A percentile compares a stretch with the other conserved stretches of the same genome.
phyloP scores from a whole-genome alignment of 345 rosid species.

The Cardiospermum halicacabum region DNA sequence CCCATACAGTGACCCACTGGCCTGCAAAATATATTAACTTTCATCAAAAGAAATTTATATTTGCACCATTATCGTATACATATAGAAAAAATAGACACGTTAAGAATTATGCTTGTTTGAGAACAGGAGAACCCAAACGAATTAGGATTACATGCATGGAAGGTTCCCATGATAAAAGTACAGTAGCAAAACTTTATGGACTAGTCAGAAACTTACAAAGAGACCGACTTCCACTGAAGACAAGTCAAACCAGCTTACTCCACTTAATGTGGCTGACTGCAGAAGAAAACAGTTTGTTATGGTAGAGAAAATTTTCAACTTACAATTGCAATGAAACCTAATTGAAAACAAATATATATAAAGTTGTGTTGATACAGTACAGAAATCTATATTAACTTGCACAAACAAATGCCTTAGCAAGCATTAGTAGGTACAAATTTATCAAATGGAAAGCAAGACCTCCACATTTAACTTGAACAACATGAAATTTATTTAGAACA shows the following conservation, averaged over 20 bases:
- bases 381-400: not conserved
- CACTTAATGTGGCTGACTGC: constrained; percentile 79
- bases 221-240: constrained; percentile 83
- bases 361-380: not conserved
- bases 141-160: not conserved
- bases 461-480: too few species aligned
- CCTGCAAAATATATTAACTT: constrained; percentile 46
- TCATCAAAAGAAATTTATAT: constrained; percentile 2
- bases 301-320: not conserved
- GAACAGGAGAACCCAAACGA: constrained; percentile 2
- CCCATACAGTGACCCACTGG: constrained; percentile 90
- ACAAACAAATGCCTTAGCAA: not conserved
- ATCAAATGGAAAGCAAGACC: not conserved
- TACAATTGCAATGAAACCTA: not conserved
- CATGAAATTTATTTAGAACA: not conserved
- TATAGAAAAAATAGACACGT: too few species aligned
- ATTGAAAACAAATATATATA: not conserved
- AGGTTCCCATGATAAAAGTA: not conserved
- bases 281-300: constrained; percentile 13
- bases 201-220: constrained; percentile 55
- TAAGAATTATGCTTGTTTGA: too few species aligned
- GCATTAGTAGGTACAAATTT: not conserved
- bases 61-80: not conserved
- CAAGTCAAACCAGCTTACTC: constrained; percentile 80
- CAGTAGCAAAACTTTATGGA: constrained; percentile 8